Conservation (phyloP, 305 asterid species). For the Solanum chacoense region DNA sequence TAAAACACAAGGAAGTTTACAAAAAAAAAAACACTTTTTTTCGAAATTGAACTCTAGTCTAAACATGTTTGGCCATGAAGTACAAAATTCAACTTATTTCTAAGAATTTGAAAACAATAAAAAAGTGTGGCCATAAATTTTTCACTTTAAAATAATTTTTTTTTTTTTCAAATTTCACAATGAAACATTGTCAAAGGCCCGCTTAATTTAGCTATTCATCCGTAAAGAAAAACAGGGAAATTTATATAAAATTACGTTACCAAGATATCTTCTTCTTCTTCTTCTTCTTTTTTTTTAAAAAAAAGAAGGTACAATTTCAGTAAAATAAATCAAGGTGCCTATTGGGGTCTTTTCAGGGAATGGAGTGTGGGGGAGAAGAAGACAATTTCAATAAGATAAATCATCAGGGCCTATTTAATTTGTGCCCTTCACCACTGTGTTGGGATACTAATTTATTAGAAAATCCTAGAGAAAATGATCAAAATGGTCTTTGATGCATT, state of each 20-base stretch:
- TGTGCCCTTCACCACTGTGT: neutral
- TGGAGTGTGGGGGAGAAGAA: neutral
- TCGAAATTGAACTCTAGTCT: neutral
- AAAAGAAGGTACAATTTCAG: neutral
- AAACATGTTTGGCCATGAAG: neutral
- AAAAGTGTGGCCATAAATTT: too few species aligned
- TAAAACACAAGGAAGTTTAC: neutral
- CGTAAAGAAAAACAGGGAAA: neutral
- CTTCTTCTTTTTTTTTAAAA: neutral
- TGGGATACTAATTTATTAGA: neutral
- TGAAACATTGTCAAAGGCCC: fast-evolving
- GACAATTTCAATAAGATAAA: neutral
- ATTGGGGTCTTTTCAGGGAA: neutral
- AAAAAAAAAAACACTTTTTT: too few species aligned
- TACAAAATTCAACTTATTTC: neutral
- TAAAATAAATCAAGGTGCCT: neutral
- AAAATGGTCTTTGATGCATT: too few species aligned
- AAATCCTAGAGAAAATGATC: neutral
- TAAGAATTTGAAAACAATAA: too few species aligned
- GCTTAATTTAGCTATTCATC: neutral
- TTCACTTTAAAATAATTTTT: too few species aligned
- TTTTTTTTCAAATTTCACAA: too few species aligned
- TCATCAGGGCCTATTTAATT: neutral
- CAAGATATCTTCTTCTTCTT: neutral
- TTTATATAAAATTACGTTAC: neutral